Percentiles rank a stretch among this genome's conserved stretches.
phyloP scores from a whole-genome alignment of 805 yeast genomes.

The Danielia reshetovae region DNA sequence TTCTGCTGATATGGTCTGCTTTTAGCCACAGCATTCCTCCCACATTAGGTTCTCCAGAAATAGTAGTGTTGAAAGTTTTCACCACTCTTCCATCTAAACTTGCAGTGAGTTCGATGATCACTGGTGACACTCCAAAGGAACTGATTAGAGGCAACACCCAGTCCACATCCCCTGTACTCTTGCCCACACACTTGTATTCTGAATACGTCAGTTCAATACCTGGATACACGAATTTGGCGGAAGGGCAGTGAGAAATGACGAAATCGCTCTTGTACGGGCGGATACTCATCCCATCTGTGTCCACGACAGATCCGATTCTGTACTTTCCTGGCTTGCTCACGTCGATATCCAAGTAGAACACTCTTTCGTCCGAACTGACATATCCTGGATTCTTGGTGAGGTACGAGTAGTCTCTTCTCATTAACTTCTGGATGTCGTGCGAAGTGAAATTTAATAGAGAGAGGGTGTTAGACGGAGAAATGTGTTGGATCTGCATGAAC shows the following conservation, averaged over 20 bases:
- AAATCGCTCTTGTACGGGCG: conserved; percentile 60
- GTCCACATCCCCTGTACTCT: conserved; percentile 30
- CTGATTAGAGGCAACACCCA: conserved; percentile 44
- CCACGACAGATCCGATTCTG: conserved; percentile 62
- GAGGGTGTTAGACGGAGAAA: conserved; percentile 50
- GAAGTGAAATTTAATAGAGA: conserved; percentile 51
- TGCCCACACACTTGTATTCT: conserved; percentile 52
- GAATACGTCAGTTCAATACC: conserved; percentile 16
- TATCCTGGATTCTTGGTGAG: conserved; percentile 22
- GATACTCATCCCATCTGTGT: conserved; percentile 56
- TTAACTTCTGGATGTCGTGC: conserved; percentile 46
- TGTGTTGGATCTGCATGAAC: conserved; percentile 58
- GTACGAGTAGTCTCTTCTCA: conserved; percentile 29
- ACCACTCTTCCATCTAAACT: conserved; percentile 23
- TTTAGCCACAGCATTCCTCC: conserved; percentile 37
- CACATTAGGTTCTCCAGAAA: conserved; percentile 10
- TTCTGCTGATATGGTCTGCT: conserved; percentile 23
- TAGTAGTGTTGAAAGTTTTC: conserved; percentile 21
- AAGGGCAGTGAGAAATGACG: conserved; percentile 74
- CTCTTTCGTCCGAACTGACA: conserved; percentile 30
- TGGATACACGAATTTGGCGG: conserved; percentile 49
- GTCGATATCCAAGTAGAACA: conserved; percentile 63
- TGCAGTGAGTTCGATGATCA: conserved; percentile 23
- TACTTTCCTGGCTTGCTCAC: conserved; percentile 73
- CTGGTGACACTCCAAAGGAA: conserved; percentile 75